Evolutionary conservation across 495 filamentous ascomycete species (phyloP).

Genomic region (Amniculicola lignicola): DNA sequence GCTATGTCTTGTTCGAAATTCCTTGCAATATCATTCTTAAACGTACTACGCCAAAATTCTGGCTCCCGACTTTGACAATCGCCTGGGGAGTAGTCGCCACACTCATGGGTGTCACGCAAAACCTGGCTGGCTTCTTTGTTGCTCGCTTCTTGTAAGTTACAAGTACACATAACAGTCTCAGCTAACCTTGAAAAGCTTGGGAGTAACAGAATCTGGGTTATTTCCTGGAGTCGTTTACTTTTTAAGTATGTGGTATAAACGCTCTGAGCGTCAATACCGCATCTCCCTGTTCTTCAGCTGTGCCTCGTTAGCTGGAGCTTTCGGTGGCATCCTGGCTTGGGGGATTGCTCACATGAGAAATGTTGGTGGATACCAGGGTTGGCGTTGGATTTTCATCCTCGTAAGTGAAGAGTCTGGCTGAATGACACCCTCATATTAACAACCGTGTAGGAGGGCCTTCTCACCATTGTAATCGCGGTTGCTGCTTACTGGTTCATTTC

Average conservation of each 20-base stretch:
- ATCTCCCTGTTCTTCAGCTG: constrained; percentile 74
- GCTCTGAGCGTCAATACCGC: constrained; percentile 67
- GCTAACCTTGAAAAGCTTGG: not conserved
- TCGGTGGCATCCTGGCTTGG: constrained; percentile 73
- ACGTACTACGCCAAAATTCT: constrained; percentile 62
- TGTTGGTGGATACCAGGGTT: constrained; percentile 63
- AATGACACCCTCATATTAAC: constrained; percentile 14
- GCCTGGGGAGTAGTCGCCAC: constrained; percentile 66
- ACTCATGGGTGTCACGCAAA: constrained; percentile 65
- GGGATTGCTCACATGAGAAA: constrained; percentile 61
- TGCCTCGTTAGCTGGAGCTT: constrained; percentile 72
- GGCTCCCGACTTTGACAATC: constrained; percentile 54
- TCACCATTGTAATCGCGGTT: constrained; percentile 61
- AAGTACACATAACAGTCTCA: too few relatives aligned
- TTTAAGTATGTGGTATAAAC: constrained; percentile 81
- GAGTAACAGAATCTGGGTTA: constrained; percentile 53
- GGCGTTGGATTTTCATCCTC: constrained; percentile 83
- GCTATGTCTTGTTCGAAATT: constrained; percentile 65
- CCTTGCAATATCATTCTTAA: constrained; percentile 57
- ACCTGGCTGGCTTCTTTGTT: constrained; percentile 60
- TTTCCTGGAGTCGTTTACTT: constrained; percentile 79
- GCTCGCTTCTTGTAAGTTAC: constrained; percentile 54
- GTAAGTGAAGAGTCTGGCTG: constrained; percentile 42
- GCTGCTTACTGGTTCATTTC: constrained; percentile 67
- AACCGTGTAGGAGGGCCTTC: constrained; percentile 57